Percentiles rank a stretch among this genome's conserved stretches.
These are phyloP conservation scores for Punctularia strigosozonata DNA, from an alignment of 768 basidiomycete genomes.

Conservation along the genomic window DNA sequence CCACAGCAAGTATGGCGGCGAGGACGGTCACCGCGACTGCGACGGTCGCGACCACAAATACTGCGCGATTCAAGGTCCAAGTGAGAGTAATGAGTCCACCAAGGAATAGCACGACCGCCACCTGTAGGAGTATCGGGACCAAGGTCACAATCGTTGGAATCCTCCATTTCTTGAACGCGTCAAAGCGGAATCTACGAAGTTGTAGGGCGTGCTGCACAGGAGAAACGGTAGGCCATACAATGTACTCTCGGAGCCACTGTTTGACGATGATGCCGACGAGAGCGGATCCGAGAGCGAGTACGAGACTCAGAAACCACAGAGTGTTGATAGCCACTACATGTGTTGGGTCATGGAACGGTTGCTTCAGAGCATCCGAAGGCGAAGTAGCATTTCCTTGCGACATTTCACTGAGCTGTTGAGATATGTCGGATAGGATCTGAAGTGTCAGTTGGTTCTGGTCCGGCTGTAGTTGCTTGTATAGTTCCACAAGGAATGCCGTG, in stretches of 20 bases:
- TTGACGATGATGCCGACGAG: not conserved
- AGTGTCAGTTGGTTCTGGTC: too few species aligned
- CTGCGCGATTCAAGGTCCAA: not conserved
- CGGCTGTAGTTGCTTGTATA: not conserved
- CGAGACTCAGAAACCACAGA: not conserved
- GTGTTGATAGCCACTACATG: not conserved
- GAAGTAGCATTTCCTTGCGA: too few species aligned
- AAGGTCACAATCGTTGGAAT: not conserved
- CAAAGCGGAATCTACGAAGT: not conserved
- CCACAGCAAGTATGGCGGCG: too few species aligned
- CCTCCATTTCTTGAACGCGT: not conserved
- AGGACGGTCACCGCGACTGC: constrained; percentile 10
- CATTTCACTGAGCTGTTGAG: too few species aligned
- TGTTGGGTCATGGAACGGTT: too few species aligned
- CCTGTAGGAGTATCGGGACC: constrained; percentile 3
- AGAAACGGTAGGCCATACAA: not conserved
- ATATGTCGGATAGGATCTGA: too few species aligned
- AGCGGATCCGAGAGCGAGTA: not conserved
- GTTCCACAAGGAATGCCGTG: not conserved
- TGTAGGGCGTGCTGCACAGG: not conserved
- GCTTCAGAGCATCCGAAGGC: too few species aligned
- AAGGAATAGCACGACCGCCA: constrained; percentile 5
- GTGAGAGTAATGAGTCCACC: not conserved
- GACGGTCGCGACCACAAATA: too few species aligned
- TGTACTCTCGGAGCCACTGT: not conserved